Conservation (phyloP, 1,284 basidiomycete genomes). For the Malassezia obtusa region DNA sequence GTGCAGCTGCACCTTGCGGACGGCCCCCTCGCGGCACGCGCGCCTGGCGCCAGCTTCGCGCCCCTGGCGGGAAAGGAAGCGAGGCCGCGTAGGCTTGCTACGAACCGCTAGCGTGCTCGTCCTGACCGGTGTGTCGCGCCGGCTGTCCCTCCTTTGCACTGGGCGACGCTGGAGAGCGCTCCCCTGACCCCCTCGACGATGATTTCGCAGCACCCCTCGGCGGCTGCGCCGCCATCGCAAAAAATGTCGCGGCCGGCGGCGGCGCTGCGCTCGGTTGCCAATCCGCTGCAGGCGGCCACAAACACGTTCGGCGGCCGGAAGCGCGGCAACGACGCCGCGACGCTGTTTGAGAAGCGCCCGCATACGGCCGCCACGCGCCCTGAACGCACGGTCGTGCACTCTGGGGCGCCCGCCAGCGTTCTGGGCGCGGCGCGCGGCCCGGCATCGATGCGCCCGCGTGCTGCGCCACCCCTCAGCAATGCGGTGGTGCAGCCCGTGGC, state of each 20-base stretch:
- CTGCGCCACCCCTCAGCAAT: slow-evolving; percentile 8
- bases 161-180: neutral
- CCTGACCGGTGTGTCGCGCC: neutral
- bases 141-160: neutral
- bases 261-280: slow-evolving; percentile 13
- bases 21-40: slow-evolving; percentile 1
- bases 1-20: neutral
- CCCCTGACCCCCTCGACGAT: neutral
- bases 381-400: neutral
- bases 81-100: too few species aligned
- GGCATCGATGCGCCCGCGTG: neutral
- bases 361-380: neutral
- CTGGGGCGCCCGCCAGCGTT: neutral
- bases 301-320: slow-evolving; percentile 15
- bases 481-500: neutral
- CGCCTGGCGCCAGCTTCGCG: neutral
- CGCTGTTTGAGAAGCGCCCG: slow-evolving; percentile 8
- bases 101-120: too few species aligned
- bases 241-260: slow-evolving; percentile 13
- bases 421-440: neutral
- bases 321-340: neutral
- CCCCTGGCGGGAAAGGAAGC: too few species aligned
- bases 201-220: neutral
- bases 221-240: neutral
- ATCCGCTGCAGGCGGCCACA: slow-evolving; percentile 14